phyloP scores from a whole-genome alignment of 1,139 yeast genomes.

The Meyerozyma athensensis region DNA sequence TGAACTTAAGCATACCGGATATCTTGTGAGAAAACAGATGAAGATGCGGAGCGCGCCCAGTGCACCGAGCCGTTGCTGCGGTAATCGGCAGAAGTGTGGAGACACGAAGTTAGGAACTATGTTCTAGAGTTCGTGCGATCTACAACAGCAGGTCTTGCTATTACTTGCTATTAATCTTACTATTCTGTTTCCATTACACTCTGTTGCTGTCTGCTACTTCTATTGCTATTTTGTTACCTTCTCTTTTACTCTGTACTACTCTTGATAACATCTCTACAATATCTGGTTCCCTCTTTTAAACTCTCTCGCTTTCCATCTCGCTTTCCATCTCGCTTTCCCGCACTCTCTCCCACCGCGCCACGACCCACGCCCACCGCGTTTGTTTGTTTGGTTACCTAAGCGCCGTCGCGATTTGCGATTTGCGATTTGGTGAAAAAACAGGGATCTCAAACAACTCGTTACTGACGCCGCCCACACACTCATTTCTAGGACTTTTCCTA shows the following conservation, averaged over 20 bases:
- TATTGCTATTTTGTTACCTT: too few relatives aligned
- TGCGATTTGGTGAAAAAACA: background rate
- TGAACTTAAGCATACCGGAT: constrained; percentile 36
- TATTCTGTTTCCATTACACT: too few relatives aligned
- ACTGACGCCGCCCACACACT: background rate
- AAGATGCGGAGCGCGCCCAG: background rate
- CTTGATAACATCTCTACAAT: too few relatives aligned
- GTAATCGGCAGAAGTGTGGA: background rate
- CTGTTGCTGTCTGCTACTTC: too few relatives aligned
- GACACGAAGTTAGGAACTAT: background rate
- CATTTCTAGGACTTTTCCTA: background rate
- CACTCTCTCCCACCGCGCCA: background rate
- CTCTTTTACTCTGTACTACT: too few relatives aligned
- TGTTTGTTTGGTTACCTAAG: constrained; percentile 5
- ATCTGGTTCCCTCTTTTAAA: background rate
- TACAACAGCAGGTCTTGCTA: too few relatives aligned
- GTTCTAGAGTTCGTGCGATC: too few relatives aligned
- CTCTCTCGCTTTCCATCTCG: background rate
- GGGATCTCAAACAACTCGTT: background rate
- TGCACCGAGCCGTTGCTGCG: background rate
- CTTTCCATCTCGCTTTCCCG: background rate
- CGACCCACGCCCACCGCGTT: constrained; percentile 5
- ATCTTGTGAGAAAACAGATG: background rate
- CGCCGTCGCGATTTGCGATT: background rate
- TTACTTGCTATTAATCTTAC: too few relatives aligned